Conservation (phyloP, 352 stramenopile species). For the Globisporangium mamillatum region DNA sequence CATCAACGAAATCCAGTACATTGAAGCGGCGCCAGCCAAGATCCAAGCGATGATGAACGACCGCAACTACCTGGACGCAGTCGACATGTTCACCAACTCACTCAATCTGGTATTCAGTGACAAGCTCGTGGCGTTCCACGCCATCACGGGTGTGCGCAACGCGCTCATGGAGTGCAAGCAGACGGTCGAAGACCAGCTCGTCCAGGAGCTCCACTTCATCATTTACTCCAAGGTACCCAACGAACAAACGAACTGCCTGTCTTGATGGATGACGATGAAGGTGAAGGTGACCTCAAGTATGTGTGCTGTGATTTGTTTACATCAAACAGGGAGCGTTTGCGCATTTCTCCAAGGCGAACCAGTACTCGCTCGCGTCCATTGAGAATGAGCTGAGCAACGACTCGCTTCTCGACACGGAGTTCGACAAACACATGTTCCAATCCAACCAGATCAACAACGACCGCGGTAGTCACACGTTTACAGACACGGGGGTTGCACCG, state of each 20-base stretch:
- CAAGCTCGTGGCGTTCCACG: slow-evolving; percentile 74
- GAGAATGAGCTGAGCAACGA: slow-evolving; percentile 70
- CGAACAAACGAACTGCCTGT: not conserved
- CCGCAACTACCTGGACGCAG: slow-evolving; percentile 54
- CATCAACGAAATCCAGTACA: slow-evolving; percentile 83
- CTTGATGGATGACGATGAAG: not conserved
- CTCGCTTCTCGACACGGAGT: slow-evolving; percentile 55
- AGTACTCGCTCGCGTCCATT: slow-evolving; percentile 67
- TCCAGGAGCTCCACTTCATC: slow-evolving; percentile 65
- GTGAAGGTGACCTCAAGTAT: not conserved
- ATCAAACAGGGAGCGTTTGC: slow-evolving; percentile 41
- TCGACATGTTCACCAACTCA: slow-evolving; percentile 71
- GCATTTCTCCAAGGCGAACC: slow-evolving; percentile 61
- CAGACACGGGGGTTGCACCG: slow-evolving; percentile 11
- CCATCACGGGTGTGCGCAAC: slow-evolving; percentile 69
- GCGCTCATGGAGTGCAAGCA: slow-evolving; percentile 86
- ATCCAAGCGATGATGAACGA: slow-evolving; percentile 57
- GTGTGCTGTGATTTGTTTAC: not conserved
- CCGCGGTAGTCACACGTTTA: slow-evolving; percentile 21
- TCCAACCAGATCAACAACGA: slow-evolving; percentile 27
- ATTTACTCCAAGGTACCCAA: slow-evolving; percentile 64
- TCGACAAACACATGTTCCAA: slow-evolving; percentile 50
- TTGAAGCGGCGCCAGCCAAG: slow-evolving; percentile 64
- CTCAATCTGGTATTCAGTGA: slow-evolving; percentile 82
- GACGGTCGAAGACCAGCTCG: slow-evolving; percentile 73